phyloP scores from a whole-genome alignment of 257 asterid genomes.

The Salvia miltiorrhiza region DNA sequence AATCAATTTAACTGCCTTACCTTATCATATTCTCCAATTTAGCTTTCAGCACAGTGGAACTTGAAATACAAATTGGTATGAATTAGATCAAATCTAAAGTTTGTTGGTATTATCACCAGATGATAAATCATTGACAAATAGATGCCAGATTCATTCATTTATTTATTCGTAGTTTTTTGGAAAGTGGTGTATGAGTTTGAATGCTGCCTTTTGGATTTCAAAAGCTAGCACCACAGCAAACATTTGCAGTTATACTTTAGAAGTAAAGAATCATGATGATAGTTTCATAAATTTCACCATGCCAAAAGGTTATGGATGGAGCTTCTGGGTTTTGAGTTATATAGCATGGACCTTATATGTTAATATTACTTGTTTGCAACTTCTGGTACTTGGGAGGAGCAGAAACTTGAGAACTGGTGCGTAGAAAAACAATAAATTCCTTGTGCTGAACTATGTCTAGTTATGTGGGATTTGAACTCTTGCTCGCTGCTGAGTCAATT shows the following conservation, averaged over 20 bases:
- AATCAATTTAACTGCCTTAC: neutral
- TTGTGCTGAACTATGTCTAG: neutral
- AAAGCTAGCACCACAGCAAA: neutral
- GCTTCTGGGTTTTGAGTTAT: neutral
- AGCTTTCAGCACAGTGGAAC: neutral
- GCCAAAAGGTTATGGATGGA: neutral
- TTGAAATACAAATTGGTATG: neutral
- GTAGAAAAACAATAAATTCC: neutral
- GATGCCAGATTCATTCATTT: neutral
- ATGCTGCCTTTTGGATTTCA: neutral
- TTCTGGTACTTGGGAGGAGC: neutral
- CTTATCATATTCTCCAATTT: neutral
- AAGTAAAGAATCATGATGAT: neutral
- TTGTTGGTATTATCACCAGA: neutral
- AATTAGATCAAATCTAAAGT: neutral
- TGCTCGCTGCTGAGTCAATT: neutral
- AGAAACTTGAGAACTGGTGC: neutral
- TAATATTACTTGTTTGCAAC: neutral
- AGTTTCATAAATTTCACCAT: neutral
- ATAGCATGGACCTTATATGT: neutral
- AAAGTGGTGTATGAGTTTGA: neutral
- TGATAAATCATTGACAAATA: neutral
- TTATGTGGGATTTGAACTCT: neutral
- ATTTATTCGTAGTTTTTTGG: neutral
- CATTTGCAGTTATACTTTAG: neutral